These are phyloP conservation scores for Cordyceps farinosa DNA, from an alignment of 2,329 filamentous ascomycete genomes.

Conservation along the genomic window DNA sequence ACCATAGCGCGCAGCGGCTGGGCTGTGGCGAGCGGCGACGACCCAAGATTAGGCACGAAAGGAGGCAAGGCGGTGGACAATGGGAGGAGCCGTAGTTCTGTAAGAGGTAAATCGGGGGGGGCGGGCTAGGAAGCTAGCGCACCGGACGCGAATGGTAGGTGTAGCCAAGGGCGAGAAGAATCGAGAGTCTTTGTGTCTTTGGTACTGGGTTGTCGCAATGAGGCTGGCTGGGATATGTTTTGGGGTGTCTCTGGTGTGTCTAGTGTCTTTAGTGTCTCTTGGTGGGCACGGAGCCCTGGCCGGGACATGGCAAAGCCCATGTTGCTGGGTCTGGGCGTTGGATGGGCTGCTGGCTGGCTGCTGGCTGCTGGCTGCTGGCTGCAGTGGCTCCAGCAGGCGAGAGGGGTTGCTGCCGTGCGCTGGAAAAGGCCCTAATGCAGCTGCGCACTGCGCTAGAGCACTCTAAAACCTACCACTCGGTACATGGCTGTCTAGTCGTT, in stretches of 20 bases:
- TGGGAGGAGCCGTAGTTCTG: slow-evolving; percentile 4
- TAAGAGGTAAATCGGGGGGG: slow-evolving; percentile 3
- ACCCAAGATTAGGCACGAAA: slow-evolving; percentile 17
- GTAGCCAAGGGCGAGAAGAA: not conserved
- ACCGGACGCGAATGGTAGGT: not conserved
- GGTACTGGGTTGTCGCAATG: slow-evolving; percentile 2
- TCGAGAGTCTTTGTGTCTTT: not conserved
- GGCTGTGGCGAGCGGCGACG: slow-evolving; percentile 13
- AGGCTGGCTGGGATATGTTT: slow-evolving; percentile 12
- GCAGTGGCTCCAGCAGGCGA: too few species aligned
- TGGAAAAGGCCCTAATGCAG: too few species aligned
- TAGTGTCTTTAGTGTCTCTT: not conserved
- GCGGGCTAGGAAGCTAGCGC: not conserved
- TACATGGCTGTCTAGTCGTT: not conserved
- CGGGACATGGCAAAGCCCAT: not conserved
- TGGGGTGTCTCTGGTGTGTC: not conserved
- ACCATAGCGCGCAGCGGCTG: slow-evolving; percentile 16
- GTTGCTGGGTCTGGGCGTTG: not conserved
- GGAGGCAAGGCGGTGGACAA: slow-evolving; percentile 17
- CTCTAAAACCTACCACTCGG: not conserved
- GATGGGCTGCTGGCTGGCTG: too few species aligned
- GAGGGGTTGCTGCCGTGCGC: too few species aligned
- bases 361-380: not conserved
- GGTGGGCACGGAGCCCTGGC: not conserved
- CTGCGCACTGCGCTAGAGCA: not conserved